Evolutionary conservation across 495 filamentous ascomycete genomes (phyloP).

Genomic region (Aspergillus incahuasiensis): DNA sequence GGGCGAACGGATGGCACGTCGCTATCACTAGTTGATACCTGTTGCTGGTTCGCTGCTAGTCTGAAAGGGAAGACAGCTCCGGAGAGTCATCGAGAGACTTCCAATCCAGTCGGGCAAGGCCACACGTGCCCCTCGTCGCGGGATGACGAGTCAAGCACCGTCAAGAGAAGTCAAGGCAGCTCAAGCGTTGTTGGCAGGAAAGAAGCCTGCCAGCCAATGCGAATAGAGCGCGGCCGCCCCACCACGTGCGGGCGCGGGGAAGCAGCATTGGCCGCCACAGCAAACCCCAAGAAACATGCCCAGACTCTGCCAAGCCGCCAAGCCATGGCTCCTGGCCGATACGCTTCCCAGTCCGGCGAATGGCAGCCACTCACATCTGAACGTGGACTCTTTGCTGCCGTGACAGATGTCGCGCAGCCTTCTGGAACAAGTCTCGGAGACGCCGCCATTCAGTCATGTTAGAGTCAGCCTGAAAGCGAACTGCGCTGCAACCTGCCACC

Average conservation of each 20-base stretch:
- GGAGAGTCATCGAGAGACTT: neutral
- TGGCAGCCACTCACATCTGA: neutral
- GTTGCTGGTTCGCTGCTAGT: no score
- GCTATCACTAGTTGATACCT: no score
- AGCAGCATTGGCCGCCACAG: neutral
- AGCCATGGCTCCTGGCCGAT: neutral
- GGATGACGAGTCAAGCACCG: neutral
- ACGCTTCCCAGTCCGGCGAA: neutral
- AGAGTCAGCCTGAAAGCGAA: no score
- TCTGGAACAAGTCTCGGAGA: neutral
- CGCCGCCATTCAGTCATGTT: neutral
- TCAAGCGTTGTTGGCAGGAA: neutral
- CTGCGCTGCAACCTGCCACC: neutral
- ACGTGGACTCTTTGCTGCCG: neutral
- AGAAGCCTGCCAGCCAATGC: neutral
- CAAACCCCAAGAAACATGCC: neutral
- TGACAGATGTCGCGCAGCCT: neutral
- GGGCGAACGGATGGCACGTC: no score
- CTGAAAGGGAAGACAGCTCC: neutral
- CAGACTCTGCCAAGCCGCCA: neutral
- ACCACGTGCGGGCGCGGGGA: neutral
- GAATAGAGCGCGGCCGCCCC: neutral
- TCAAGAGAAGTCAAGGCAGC: neutral
- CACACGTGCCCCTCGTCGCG: neutral
- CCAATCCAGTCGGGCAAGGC: neutral